Base-by-base conservation (phyloP, 495 filamentous ascomycete species). In the Clohesyomyces aquaticus region DNA sequence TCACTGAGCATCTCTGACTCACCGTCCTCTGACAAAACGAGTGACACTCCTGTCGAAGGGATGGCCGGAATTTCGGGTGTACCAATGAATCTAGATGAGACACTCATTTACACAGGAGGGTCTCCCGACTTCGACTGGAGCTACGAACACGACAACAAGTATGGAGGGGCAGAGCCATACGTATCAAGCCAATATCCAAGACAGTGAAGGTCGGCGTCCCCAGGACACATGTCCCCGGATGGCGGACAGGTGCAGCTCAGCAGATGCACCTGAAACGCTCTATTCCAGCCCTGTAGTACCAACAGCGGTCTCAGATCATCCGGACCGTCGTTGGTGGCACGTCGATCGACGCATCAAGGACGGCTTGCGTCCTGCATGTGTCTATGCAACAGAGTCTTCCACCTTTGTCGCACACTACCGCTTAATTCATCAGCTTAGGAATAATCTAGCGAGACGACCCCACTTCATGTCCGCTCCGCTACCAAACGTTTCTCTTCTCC, bases 1-100 rank as follows among this genome's bases (percentile, higher is more conserved):
- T 60, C 64, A 11, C 63, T 71, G 26, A 64, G 48, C 18, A 57
- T 71, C n/a, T 66, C 59, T 0, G 68, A 71, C 41, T 67, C 68
- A 35, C 68, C 68, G 3, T 25, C 53, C 10, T 35, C 43, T 10
- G 57, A 55, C 22, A 21, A 25, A 14, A 29, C 52, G 2, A 49
- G 51, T 29, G 2, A 54, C 21, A 53, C 52, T 16, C 49, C 67
- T 10, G 49, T 58, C 45, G 57, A 65, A 23, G 46, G 52, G 9
- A 46, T 45, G 12, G 21, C 55, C 23, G 58, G 46, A 22, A 21
- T 6, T 50, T 56, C 41, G 18, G 29, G 32, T 11, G 28, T 27
- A 57, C 53, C 61, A 21, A 9, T 51, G 16, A 58, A 41, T 46
- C 2, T 59, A 45, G 67, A 70, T 45, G 58, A 66, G 54, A 63